phyloP scores from a whole-genome alignment of 768 basidiomycete genomes.

The Suillus americanus region DNA sequence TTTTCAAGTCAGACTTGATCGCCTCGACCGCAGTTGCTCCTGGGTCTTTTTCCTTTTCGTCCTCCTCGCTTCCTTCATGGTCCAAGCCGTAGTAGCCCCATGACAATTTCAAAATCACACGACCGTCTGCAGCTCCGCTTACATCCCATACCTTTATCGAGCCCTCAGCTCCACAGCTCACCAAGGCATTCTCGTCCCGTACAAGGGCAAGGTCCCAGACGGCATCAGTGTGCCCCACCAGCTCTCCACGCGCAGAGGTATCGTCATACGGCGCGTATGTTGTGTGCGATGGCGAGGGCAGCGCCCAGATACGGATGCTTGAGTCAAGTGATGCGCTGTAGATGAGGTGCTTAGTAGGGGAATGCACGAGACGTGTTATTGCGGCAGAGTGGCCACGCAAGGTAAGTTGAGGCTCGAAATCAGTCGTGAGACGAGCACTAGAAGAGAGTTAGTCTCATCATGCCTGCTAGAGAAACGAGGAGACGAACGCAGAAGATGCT shows the following conservation, averaged over 20 bases:
- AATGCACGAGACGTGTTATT: conserved; percentile 82
- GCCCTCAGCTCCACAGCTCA: conserved; percentile 91
- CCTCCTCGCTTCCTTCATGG: conserved; percentile 34
- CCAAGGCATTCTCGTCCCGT: conserved; percentile 78
- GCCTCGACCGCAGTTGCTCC: conserved; percentile 85
- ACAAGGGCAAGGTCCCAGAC: conserved; percentile 94
- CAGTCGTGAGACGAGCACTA: conserved; percentile 72
- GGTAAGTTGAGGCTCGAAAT: conserved; percentile 91
- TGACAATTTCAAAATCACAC: conserved; percentile 61
- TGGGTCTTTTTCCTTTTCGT: conserved; percentile 38
- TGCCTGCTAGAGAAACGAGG: conserved; percentile 10
- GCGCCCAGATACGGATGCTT: conserved; percentile 87
- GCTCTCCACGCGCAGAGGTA: conserved; percentile 68
- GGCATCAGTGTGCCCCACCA: conserved; percentile 93
- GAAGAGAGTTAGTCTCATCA: conserved; percentile 13
- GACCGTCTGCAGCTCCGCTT: conserved; percentile 60
- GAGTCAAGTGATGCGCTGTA: conserved; percentile 95
- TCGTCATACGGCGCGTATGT: conserved; percentile 93
- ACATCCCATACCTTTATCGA: conserved; percentile 94
- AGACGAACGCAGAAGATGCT: conserved; percentile 73
- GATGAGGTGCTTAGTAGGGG: conserved; percentile 71
- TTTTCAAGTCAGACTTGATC: conserved; percentile 78
- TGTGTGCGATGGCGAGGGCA: conserved; percentile 74
- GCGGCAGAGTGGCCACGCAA: conserved; percentile 91
- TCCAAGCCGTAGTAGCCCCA: conserved; percentile 82